A percentile compares a stretch with the other conserved stretches of the same genome.
Conservation (phyloP, 208 protist genomes). For the Leishmania mexicana region DNA sequence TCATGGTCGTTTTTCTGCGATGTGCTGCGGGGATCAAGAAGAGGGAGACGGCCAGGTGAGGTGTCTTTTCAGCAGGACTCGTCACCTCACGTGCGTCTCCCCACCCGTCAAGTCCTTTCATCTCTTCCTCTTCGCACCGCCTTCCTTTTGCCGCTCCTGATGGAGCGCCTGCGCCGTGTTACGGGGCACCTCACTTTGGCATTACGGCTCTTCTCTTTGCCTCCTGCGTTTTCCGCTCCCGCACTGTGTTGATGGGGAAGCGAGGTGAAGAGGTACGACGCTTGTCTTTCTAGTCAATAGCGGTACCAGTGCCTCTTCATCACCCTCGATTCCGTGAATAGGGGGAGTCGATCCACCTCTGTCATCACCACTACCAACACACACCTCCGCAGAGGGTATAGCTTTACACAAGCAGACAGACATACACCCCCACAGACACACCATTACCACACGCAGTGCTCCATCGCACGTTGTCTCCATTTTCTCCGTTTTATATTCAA, state of each 20-base stretch:
- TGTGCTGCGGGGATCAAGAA: neutral
- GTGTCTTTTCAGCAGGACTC: neutral
- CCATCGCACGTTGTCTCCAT: neutral
- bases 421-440: neutral
- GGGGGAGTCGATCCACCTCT: neutral
- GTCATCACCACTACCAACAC: neutral
- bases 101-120: neutral
- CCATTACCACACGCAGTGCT: neutral
- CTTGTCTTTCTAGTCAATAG: neutral
- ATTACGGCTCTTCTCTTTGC: neutral
- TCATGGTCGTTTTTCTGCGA: neutral
- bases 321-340: neutral
- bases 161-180: neutral
- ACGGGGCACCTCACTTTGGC: neutral
- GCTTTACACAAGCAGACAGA: neutral
- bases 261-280: neutral
- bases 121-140: neutral
- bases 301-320: neutral
- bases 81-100: neutral
- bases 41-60: neutral
- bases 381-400: neutral
- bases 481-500: neutral
- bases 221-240: neutral
- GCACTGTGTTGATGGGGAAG: neutral
- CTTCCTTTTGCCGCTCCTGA: neutral